Conservation (phyloP, 164 flowering plant genomes). For the Dillenia turbinata region DNA sequence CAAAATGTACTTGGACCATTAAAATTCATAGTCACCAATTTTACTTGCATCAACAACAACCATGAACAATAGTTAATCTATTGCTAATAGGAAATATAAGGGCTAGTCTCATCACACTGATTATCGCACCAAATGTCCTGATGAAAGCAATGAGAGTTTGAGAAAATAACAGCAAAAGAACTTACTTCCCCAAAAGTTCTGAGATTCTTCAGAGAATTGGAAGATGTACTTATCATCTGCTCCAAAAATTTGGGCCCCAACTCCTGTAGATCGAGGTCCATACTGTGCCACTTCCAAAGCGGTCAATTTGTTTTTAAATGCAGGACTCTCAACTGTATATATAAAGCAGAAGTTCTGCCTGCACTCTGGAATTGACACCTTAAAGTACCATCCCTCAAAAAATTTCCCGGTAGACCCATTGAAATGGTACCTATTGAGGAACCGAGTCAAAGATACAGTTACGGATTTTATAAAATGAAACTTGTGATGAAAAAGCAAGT, state of each 20-base stretch:
- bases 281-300: constrained; percentile 43
- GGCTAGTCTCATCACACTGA: too few relatives aligned
- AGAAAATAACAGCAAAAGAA: background rate
- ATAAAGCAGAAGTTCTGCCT: constrained; percentile 94
- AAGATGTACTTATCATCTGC: constrained; percentile 90
- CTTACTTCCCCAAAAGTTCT: constrained; percentile 95
- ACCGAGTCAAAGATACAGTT: too few relatives aligned
- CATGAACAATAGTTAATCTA: too few relatives aligned
- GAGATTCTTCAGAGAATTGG: constrained; percentile 67
- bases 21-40: too few relatives aligned
- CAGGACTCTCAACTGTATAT: constrained; percentile 91
- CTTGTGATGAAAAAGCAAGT: too few relatives aligned
- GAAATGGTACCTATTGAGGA: constrained; percentile 61
- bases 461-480: too few relatives aligned
- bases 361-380: constrained; percentile 76
- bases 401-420: constrained; percentile 73
- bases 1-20: too few relatives aligned
- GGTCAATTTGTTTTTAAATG: constrained; percentile 50
- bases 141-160: background rate
- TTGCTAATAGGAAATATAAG: too few relatives aligned
- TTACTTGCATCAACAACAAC: too few relatives aligned
- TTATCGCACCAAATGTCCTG: background rate
- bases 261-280: constrained; percentile 85
- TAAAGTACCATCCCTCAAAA: constrained; percentile 98
- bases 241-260: constrained; percentile 95